Base-by-base conservation (phyloP, 345 rosid genomes). In the Salix viminalis region DNA sequence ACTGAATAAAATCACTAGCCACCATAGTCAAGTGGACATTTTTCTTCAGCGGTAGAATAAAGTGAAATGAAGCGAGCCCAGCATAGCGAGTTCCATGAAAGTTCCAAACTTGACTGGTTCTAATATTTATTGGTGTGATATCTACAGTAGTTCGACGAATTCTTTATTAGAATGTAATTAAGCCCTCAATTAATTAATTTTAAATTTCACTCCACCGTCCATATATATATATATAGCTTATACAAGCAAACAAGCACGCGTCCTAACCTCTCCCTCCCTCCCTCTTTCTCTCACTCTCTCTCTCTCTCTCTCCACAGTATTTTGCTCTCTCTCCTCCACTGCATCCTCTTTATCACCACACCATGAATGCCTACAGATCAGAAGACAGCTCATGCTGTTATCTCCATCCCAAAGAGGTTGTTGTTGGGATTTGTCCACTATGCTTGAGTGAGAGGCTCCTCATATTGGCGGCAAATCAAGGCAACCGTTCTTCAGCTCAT, bases 391-490 rank as follows among this genome's bases (percentile, higher is more conserved):
- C 88, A 26, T 81, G 71, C 62, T 96, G 99, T 80, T 91, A 85
- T 80, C 92, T 90, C 85, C 99, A 96, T 80, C 97, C 96, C 39
- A 87, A 83, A 66, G 89, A 86, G 78, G 81, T 72, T 11, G 61
- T 85, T 32, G 79, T 92, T 34, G 99, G 99, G 24, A 91, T 96
- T 32, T 96, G 99, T 71, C 85, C 96, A 32, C 79, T 87, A 10
- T 96, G 99, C 85, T 71, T 96, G 71, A 89, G 89, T 56, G 98
- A 96, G 79, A 92, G 94, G 89, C 99, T 96, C 71, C 80, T 93
- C 13, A 60, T 93, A 73, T 84, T 96, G 79, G 94, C 94, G 69
- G 83, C 96, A 73, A 89, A 88, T 80, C 96, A 89, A 80, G 81
- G 86, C 56, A 71, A 68, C 65, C 73, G 72, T 52, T 50, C 90